Evolutionary conservation across 1,284 basidiomycete genomes (phyloP).

Genomic region (Naganishia liquefaciens): DNA sequence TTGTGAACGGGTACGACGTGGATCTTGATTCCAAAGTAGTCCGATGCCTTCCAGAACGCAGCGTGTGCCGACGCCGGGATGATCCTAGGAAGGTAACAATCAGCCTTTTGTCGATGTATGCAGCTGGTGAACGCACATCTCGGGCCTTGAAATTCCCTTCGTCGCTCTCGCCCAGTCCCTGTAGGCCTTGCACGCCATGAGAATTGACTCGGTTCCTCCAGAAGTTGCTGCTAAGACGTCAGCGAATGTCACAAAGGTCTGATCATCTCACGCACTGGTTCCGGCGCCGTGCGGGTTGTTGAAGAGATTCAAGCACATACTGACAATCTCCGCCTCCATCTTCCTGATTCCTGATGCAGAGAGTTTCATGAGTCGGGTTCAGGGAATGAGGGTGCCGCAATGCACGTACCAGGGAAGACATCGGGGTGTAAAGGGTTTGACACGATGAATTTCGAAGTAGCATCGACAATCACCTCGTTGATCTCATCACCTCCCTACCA

Average conservation of each 20-base stretch:
- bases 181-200: conserved; percentile 82
- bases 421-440: conserved; percentile 93
- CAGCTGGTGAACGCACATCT: conserved; percentile 66
- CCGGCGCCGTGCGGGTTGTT: conserved; percentile 82
- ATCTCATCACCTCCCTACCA: conserved; percentile 81
- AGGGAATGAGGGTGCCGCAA: not conserved
- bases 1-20: conserved; percentile 85
- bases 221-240: conserved; percentile 65
- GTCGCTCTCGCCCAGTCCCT: conserved; percentile 84
- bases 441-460: conserved; percentile 52
- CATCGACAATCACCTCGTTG: conserved; percentile 56
- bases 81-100: conserved; percentile 60
- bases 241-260: not conserved
- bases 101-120: conserved; percentile 18
- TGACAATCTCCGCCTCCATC: conserved; percentile 96
- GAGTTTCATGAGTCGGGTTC: not conserved
- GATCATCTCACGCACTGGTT: conserved; percentile 56
- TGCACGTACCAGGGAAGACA: conserved; percentile 72
- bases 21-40: conserved; percentile 90
- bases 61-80: conserved; percentile 85
- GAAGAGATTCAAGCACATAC: conserved; percentile 88
- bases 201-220: conserved; percentile 93
- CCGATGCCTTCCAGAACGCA: conserved; percentile 90
- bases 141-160: conserved; percentile 87
- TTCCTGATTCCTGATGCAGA: conserved; percentile 68